phyloP scores from a whole-genome alignment of 805 yeast genomes.

The Teunomyces atbi region DNA sequence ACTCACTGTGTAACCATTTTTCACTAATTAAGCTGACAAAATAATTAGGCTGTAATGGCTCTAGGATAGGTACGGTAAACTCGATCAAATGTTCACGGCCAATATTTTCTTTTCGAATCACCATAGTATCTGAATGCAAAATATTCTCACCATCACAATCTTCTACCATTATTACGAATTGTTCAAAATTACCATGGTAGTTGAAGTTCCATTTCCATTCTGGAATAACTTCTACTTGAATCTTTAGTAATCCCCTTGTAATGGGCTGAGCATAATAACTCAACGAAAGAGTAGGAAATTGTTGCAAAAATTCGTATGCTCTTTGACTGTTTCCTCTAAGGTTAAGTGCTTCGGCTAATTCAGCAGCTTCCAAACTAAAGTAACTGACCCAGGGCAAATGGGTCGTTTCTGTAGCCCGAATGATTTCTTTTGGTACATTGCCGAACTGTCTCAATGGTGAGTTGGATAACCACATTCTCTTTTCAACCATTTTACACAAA shows the following conservation, averaged over 20 bases:
- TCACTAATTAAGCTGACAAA: constrained; percentile 75
- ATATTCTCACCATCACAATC: constrained; percentile 80
- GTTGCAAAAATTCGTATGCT: constrained; percentile 57
- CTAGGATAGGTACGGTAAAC: constrained; percentile 58
- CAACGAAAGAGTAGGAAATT: constrained; percentile 69
- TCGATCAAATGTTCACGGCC: constrained; percentile 57
- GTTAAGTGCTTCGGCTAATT: constrained; percentile 77
- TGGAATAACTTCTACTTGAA: constrained; percentile 68
- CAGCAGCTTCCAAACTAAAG: constrained; percentile 67
- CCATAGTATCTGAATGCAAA: constrained; percentile 55
- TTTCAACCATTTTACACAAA: constrained; percentile 77
- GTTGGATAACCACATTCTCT: constrained; percentile 77
- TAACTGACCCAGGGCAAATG: constrained; percentile 82
- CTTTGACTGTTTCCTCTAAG: constrained; percentile 63
- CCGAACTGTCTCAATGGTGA: constrained; percentile 85
- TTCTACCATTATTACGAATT: constrained; percentile 71
- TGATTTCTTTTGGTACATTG: constrained; percentile 65
- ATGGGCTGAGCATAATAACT: constrained; percentile 72
- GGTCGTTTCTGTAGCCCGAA: constrained; percentile 74
- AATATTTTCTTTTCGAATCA: constrained; percentile 50
- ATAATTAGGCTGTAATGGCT: constrained; percentile 66
- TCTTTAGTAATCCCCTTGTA: constrained; percentile 61
- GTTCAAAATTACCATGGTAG: constrained; percentile 63
- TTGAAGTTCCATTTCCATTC: constrained; percentile 74
- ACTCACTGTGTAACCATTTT: constrained; percentile 78